Evolutionary conservation across 441 rosid genomes (phyloP).

Genomic region (Gossypium laxum): DNA sequence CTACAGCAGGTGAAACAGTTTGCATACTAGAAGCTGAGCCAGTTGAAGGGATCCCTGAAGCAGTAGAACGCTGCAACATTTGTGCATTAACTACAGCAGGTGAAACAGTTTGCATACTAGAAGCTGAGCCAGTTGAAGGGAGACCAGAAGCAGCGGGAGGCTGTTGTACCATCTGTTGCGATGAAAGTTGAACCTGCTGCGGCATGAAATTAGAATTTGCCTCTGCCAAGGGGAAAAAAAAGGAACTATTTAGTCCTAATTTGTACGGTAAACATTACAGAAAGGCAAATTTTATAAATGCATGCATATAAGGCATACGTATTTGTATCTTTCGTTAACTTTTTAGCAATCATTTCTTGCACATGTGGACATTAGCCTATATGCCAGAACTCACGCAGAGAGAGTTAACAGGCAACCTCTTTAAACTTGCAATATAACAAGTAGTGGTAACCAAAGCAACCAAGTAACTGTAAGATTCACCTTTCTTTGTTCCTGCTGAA

Average conservation of each 20-base stretch:
- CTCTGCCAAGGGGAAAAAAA: slow-evolving; percentile 30
- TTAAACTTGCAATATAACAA: neutral
- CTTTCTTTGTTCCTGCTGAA: slow-evolving; percentile 30
- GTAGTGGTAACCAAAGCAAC: neutral
- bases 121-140: slow-evolving; percentile 20
- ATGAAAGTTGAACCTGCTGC: slow-evolving; percentile 37
- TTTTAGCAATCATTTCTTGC: neutral
- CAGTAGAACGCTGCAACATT: neutral
- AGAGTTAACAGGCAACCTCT: neutral
- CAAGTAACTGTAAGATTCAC: slow-evolving; percentile 26
- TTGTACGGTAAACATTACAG: neutral
- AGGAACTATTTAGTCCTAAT: slow-evolving; percentile 8
- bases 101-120: neutral
- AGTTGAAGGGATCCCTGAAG: slow-evolving; percentile 19
- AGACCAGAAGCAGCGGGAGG: slow-evolving; percentile 22
- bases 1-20: neutral
- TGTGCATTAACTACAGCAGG: neutral
- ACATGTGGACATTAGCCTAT: neutral
- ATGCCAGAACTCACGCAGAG: neutral
- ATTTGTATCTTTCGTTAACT: neutral
- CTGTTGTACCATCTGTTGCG: slow-evolving; percentile 30
- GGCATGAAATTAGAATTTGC: slow-evolving; percentile 26
- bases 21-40: slow-evolving; percentile 18
- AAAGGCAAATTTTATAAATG: neutral
- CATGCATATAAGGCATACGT: neutral